These are phyloP conservation scores for Xylaria sp. DNA, from an alignment of 2,329 filamentous ascomycete species.

Conservation along the genomic window DNA sequence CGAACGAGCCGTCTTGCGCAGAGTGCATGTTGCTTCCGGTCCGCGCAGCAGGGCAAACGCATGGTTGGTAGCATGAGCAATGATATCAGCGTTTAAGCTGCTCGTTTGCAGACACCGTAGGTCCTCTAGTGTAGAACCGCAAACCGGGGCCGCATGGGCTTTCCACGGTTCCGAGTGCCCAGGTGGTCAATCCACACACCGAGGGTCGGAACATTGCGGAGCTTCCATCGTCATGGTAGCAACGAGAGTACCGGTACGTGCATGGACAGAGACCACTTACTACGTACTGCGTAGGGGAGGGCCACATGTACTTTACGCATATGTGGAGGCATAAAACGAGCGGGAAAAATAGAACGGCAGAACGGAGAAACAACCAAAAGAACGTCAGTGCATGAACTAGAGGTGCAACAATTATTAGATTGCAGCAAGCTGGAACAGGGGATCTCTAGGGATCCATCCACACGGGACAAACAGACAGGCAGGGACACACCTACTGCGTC, in stretches of 20 bases:
- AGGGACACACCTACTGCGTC: too few relatives aligned
- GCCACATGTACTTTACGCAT: too few relatives aligned
- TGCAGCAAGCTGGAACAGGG: slow-evolving; percentile 36
- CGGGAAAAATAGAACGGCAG: slow-evolving; percentile 9
- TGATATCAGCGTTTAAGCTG: slow-evolving; percentile 5
- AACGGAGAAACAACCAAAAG: slow-evolving; percentile 32
- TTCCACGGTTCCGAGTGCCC: slow-evolving; percentile 18
- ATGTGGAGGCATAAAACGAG: background rate
- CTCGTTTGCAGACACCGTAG: background rate
- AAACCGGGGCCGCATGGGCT: background rate
- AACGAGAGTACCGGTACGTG: background rate
- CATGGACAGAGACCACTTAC: background rate
- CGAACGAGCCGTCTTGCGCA: slow-evolving; percentile 1
- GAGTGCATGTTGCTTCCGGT: slow-evolving; percentile 9
- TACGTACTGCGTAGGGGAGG: background rate
- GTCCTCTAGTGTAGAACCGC: slow-evolving; percentile 9
- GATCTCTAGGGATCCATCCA: slow-evolving; percentile 30
- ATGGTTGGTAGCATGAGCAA: slow-evolving; percentile 21
- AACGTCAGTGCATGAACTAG: slow-evolving; percentile 37
- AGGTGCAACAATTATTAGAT: slow-evolving; percentile 27
- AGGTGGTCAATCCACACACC: slow-evolving; percentile 3
- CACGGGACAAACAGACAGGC: slow-evolving; percentile 27
- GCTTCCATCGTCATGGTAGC: slow-evolving; percentile 10
- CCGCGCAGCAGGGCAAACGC: background rate
- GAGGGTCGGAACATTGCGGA: slow-evolving; percentile 23